Evolutionary conservation across 176 grass and related monocot genomes (phyloP), one percentile per base, ranked within the genome.

Genomic region (Avena atlantica): DNA sequence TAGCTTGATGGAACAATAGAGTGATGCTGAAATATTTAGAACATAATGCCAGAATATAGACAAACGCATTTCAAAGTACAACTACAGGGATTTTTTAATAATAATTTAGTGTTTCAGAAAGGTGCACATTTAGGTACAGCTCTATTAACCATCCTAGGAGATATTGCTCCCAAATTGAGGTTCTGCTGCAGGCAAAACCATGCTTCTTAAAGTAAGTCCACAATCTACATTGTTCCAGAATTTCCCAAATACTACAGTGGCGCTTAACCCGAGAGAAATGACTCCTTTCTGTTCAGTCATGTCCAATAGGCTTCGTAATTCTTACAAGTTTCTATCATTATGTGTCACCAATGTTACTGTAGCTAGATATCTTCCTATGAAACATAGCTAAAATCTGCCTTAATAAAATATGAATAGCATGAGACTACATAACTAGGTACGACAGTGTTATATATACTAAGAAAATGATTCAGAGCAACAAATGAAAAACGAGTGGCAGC

Each of bases 1-100:
- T 76, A 86, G 83, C 50, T 52, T 52, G 50, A 88, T 16, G 48
- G 51, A 27, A 64, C 51, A 76, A 51, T 52, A n/a, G n/a, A 19
- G 19, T 71, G 56, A 89, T 45, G 57, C 60, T 31, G 47, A 78
- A 71, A 78, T 34, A 2, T 82, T 9, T 73, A 64, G 70, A 53
- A 79, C 61, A 5, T 23, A 73, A 50, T 72, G 4, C 21, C 69
- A 62, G 62, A 51, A 13, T 59, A 24, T 45, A 71, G n/a, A 37
- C n/a, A 47, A 79, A 21, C n/a, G 14, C 27, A 36, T 20, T 13
- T 56, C 78, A 13, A 74, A 62, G 70, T n/a, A 74, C n/a, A 29
- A 58, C 67, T 73, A 73, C 20, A 71, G 14, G 15, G 9, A 59
- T 42, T 42, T 42, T 42, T 42, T 9, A 70, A 62, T 62, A 45